Conservation (phyloP, 305 asterid species). For the Solanum hybrid region DNA sequence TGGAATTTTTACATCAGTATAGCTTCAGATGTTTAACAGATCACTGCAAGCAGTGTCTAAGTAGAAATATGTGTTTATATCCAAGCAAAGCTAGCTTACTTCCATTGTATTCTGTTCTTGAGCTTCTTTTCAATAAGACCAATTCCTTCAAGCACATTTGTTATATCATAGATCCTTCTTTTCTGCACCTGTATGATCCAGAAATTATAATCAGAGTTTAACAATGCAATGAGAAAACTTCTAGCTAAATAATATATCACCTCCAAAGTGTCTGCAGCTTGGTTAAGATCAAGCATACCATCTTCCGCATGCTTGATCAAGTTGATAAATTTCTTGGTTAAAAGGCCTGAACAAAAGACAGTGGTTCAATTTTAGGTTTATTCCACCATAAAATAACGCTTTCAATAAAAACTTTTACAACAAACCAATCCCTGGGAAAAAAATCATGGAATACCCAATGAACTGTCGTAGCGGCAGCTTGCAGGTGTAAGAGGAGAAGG, state of each 20-base stretch:
- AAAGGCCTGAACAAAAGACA: constrained; percentile 46
- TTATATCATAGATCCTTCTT: constrained; percentile 93
- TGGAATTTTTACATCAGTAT: constrained; percentile 13
- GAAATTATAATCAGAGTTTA: constrained; percentile 7
- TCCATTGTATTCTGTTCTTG: constrained; percentile 88
- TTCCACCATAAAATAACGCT: not conserved
- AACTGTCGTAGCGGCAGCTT: constrained; percentile 92
- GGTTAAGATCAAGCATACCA: constrained; percentile 89
- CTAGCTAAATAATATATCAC: constrained; percentile 27
- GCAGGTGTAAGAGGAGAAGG: constrained; percentile 83
- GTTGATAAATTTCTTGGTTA: constrained; percentile 72
- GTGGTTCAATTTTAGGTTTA: not conserved
- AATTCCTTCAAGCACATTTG: constrained; percentile 98
- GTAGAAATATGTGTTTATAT: constrained; percentile 6
- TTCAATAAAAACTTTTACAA: not conserved
- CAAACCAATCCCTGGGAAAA: constrained; percentile 3
- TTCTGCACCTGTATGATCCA: constrained; percentile 71
- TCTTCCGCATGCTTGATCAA: constrained; percentile 86
- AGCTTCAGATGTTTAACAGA: not conserved
- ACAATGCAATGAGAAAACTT: not conserved
- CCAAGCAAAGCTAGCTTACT: constrained; percentile 43
- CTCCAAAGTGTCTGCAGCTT: constrained; percentile 93
- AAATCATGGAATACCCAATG: constrained; percentile 45
- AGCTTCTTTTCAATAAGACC: constrained; percentile 96
- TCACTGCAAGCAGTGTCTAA: not conserved